These are phyloP conservation scores for Colletotrichum nymphaeae DNA, from an alignment of 2,329 filamentous ascomycete genomes.

Conservation along the genomic window DNA sequence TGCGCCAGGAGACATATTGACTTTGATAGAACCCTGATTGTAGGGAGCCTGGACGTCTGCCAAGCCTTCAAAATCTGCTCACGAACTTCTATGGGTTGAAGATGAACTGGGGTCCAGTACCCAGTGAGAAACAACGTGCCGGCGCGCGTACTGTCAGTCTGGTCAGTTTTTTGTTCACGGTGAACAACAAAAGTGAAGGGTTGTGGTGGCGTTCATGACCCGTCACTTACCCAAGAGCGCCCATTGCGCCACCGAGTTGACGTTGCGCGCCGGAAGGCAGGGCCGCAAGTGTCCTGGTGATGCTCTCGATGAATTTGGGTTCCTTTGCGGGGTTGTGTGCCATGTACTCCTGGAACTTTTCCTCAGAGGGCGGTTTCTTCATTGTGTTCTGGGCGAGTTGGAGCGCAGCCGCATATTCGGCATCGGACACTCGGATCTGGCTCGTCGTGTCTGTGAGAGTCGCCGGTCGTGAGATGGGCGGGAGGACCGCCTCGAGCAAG, in stretches of 20 bases:
- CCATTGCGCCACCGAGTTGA: slow-evolving; percentile 53
- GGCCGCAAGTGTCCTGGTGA: slow-evolving; percentile 55
- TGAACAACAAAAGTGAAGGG: neutral
- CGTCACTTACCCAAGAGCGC: slow-evolving; percentile 55
- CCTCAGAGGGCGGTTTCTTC: slow-evolving; percentile 51
- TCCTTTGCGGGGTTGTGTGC: slow-evolving; percentile 62
- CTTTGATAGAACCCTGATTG: slow-evolving; percentile 67
- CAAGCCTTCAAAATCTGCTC: slow-evolving; percentile 73
- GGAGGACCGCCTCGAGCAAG: slow-evolving; percentile 69
- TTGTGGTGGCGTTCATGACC: neutral
- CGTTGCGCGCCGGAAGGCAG: slow-evolving; percentile 47
- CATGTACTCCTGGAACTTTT: slow-evolving; percentile 64
- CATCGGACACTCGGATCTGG: slow-evolving; percentile 60
- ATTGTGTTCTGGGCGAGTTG: slow-evolving; percentile 49
- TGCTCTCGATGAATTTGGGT: slow-evolving; percentile 62
- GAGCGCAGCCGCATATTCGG: slow-evolving; percentile 61
- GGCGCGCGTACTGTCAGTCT: slow-evolving; percentile 63
- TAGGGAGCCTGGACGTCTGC: slow-evolving; percentile 66
- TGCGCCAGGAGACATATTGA: slow-evolving; percentile 66
- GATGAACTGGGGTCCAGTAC: slow-evolving; percentile 69
- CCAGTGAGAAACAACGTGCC: slow-evolving; percentile 76
- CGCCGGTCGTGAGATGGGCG: slow-evolving; percentile 63
- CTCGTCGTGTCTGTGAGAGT: slow-evolving; percentile 49
- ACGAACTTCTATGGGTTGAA: slow-evolving; percentile 70
- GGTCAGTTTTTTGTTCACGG: neutral